Base-by-base conservation (phyloP, 345 rosid species). In the Nasturtium officinale region DNA sequence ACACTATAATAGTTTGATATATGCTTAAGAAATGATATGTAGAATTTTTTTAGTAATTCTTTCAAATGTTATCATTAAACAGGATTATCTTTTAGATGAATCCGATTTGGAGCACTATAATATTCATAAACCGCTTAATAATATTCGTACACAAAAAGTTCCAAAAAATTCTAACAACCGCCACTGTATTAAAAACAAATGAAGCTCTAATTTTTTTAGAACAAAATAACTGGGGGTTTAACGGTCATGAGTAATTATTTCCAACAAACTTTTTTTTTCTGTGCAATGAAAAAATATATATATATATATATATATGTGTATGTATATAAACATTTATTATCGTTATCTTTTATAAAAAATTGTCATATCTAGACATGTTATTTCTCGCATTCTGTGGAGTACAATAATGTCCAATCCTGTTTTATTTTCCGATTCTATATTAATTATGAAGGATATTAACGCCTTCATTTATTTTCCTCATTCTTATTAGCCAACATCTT, bases 401-500 rank as follows among this genome's bases (percentile, higher is more conserved):
- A 38, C 28, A 57, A 37, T 64, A 57, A 37, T 64, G 65, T 46
- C 29, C 30, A 64, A 23, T 66, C 77, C 46, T 66, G 35, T 66
- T 74, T 37, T 47, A 13, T 2, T 66, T 65, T 17, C 18, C 18
- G 59, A 28, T 37, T 57, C 25, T 38, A 38, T 65, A 37, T 57
- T 57, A 51, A 28, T 74, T n/a, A 9, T 11, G 45, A 58, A 47
- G 2, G 43, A 15, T 43, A 33, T n/a, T 58, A 58, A 50, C 61
- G 29, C 60, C 45, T 28, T 50, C 61, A 67, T 50, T 74, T 74
- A 51, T 51, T 71, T 71, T 29, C 25, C 38, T 20, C 18, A 21
- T 59, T 35, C 28, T 70, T 15, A 8, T 30, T 30, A 59, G 67
- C 68, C 68, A 67, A 59, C 55, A 74, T 58, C 61, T 50, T 57